Evolutionary conservation across 2,329 filamentous ascomycete species (phyloP).

Genomic region (Chaetomiaceae sp.): DNA sequence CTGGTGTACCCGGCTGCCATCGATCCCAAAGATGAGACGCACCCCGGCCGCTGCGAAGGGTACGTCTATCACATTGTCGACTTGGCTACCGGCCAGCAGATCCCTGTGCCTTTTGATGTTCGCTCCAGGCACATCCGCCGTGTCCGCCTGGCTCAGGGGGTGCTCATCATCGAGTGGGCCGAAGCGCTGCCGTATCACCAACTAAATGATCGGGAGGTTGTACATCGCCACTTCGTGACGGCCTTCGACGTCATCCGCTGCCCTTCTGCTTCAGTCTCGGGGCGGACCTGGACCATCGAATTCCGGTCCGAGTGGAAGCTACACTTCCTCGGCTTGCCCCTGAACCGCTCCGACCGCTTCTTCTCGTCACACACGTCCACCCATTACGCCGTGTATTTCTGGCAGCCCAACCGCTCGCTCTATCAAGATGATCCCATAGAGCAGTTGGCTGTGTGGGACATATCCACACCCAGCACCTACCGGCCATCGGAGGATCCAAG

Average conservation of each 20-base stretch:
- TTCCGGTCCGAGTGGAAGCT: constrained; percentile 58
- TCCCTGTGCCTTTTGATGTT: constrained; percentile 47
- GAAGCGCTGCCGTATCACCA: constrained; percentile 47
- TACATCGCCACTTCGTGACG: constrained; percentile 56
- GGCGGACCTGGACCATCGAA: constrained; percentile 38
- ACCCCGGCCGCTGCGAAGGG: constrained; percentile 2
- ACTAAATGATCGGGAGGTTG: constrained; percentile 45
- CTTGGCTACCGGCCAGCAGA: constrained; percentile 39
- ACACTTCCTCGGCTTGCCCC: constrained; percentile 50
- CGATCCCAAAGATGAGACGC: constrained; percentile 5
- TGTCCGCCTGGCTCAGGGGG: constrained; percentile 45
- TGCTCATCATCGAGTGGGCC: constrained; percentile 63
- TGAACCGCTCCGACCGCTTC: constrained; percentile 55
- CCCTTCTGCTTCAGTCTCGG: not conserved
- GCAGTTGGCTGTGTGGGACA: constrained; percentile 55
- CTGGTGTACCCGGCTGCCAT: constrained; percentile 45
- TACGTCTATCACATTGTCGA: constrained; percentile 44
- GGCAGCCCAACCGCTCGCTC: constrained; percentile 53
- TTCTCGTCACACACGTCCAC: constrained; percentile 55
- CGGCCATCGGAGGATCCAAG: constrained; percentile 47
- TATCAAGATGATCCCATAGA: constrained; percentile 55
- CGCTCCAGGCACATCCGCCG: constrained; percentile 48
- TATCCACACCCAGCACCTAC: constrained; percentile 45
- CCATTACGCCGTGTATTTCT: constrained; percentile 59
- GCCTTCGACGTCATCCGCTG: constrained; percentile 46